phyloP scores from a whole-genome alignment of 2,329 filamentous ascomycete genomes.

The Fusarium keratoplasticum region DNA sequence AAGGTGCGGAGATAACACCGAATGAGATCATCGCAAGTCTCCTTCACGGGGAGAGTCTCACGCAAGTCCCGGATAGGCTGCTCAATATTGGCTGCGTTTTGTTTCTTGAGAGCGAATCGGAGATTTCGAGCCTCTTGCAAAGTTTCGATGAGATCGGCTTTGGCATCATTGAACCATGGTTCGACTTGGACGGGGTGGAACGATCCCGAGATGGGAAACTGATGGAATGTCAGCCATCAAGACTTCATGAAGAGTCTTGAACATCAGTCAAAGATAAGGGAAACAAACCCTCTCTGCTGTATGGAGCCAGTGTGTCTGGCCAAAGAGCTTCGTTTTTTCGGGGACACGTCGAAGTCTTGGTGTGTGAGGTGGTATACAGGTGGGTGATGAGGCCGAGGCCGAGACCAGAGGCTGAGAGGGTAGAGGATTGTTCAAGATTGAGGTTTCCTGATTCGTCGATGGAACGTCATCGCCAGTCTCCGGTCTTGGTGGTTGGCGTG shows the following conservation, averaged over 20 bases:
- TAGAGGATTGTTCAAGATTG: background rate
- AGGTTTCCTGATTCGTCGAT: background rate
- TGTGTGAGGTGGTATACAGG: slow-evolving; percentile 35
- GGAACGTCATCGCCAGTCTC: background rate
- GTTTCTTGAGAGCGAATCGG: slow-evolving; percentile 32
- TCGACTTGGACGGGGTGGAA: slow-evolving; percentile 43
- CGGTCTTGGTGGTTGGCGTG: background rate
- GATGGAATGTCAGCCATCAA: slow-evolving; percentile 2
- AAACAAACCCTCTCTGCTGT: slow-evolving; percentile 39
- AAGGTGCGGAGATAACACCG: slow-evolving; percentile 41
- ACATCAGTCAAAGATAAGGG: background rate
- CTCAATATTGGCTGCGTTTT: slow-evolving; percentile 27
- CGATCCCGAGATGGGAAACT: slow-evolving; percentile 41
- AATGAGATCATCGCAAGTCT: slow-evolving; percentile 36
- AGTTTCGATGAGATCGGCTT: slow-evolving; percentile 36
- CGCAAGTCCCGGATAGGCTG: slow-evolving; percentile 33
- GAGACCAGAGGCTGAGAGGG: background rate
- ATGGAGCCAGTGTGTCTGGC: slow-evolving; percentile 45
- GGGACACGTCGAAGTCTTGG: slow-evolving; percentile 42
- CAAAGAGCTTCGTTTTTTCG: slow-evolving; percentile 44
- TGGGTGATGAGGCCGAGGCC: slow-evolving; percentile 9
- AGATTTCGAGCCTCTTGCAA: slow-evolving; percentile 36
- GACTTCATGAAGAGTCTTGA: background rate
- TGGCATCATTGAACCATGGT: slow-evolving; percentile 40
- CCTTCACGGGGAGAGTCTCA: slow-evolving; percentile 30